Base-by-base conservation (phyloP, 768 basidiomycete genomes). In the Lactarius pseudohatsudake region DNA sequence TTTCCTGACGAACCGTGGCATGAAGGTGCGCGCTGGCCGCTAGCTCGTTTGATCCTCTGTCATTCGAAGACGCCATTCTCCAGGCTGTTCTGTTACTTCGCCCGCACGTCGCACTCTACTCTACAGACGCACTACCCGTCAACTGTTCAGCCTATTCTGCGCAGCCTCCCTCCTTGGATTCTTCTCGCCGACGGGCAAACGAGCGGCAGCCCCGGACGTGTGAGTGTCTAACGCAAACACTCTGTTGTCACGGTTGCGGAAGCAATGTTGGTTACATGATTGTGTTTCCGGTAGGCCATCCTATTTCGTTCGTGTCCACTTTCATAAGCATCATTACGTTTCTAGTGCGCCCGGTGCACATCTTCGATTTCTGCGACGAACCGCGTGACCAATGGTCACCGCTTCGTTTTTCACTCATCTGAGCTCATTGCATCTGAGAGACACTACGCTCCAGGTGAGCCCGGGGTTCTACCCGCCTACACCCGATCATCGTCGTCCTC, bases 51-150 rank as follows among this genome's bases (percentile, higher is more conserved):
- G 28, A 59, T 41, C 30, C 53, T 54, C 38, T 60, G 20, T 61
- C 67, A 62, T 50, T 54, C 45, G 26, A 40, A 32, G 22, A 32
- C 66, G n/a, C 34, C 58, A 54, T 64, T 62, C 59, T 66, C 58
- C 72, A 92, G 91, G 92, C 92, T 57, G 91, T 94, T 47, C 81
- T 93, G n/a, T 81, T 94, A 26, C 81, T 93, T 62, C 85, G 88
- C 63, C 91, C 92, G 0, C 88, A 87, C 64, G 87, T 94, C 72
- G 85, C 92, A 54, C 84, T 94, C 55, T 95, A 86, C 74, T 92
- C 90, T 9, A 90, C 90, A 55, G 92, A 94, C 75, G 89, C 90
- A 34, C 77, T 88, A 38, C 92, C 91, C 1, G 77, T 84, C 63
- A 91, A 92, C 72, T 92, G 91, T 74, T 90, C 90, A 4, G 85